Evolutionary conservation across 2,329 filamentous ascomycete species (phyloP).

Genomic region (Hymenoscyphus fructigenus): DNA sequence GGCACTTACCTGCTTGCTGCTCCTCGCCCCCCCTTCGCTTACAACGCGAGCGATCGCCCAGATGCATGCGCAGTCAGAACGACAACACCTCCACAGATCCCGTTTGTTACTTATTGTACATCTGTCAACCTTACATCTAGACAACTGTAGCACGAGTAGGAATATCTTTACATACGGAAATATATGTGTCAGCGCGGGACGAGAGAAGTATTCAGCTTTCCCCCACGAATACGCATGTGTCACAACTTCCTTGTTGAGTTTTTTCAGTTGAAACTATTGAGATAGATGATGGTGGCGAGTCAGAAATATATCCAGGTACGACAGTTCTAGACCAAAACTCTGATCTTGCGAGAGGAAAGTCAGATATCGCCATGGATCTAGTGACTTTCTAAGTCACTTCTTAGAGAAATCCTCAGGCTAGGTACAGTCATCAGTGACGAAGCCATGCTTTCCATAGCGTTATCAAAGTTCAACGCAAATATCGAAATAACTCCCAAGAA

Average conservation of each 20-base stretch:
- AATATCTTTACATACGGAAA: not conserved
- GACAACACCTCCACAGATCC: not conserved
- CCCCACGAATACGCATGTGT: not conserved
- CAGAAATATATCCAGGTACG: not conserved
- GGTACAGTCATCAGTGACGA: too few relatives aligned
- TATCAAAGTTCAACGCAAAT: not conserved
- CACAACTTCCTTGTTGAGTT: not conserved
- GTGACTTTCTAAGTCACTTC: not conserved
- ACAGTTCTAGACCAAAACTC: not conserved
- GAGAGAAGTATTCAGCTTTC: too few relatives aligned
- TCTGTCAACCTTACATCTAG: not conserved
- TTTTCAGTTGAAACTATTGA: not conserved
- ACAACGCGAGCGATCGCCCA: not conserved
- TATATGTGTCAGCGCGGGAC: not conserved
- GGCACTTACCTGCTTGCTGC: constrained; percentile 2
- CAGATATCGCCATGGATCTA: not conserved
- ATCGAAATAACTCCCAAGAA: not conserved
- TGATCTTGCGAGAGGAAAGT: not conserved
- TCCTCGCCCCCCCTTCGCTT: not conserved
- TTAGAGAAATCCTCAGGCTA: too few relatives aligned
- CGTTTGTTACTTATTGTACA: not conserved
- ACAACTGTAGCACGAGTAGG: not conserved
- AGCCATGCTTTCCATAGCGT: not conserved
- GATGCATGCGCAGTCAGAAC: not conserved
- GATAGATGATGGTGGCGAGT: not conserved